phyloP scores from a whole-genome alignment of 331 rosid genomes.

The Quercus lobata region DNA sequence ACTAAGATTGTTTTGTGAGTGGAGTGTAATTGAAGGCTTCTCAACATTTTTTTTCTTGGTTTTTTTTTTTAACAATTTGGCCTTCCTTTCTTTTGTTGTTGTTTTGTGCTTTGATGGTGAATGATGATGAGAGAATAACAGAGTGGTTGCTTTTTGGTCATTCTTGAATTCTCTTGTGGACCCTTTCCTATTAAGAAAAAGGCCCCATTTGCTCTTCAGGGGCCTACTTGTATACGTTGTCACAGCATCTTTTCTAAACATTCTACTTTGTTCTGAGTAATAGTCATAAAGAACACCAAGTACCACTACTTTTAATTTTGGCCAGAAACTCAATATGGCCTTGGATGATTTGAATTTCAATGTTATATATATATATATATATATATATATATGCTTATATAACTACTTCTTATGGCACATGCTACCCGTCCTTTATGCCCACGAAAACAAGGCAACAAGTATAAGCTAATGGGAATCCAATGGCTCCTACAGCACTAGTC shows the following conservation, averaged over 20 bases:
- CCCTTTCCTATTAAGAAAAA: constrained; percentile 6
- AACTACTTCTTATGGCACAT: background rate
- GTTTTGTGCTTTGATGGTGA: constrained; percentile 26
- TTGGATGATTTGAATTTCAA: background rate
- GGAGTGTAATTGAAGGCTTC: constrained; percentile 45
- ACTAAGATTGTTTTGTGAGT: constrained; percentile 30
- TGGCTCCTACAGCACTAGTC: background rate
- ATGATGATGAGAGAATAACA: constrained; percentile 23
- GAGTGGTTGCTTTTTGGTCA: constrained; percentile 20
- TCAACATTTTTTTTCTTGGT: constrained; percentile 32
- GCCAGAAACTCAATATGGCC: background rate
- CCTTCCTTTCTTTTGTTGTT: constrained; percentile 18
- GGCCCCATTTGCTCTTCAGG: constrained; percentile 2
- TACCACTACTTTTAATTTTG: background rate
- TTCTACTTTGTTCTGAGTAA: constrained; percentile 6
- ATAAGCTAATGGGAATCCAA: background rate
- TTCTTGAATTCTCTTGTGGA: constrained; percentile 15
- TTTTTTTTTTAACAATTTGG: constrained; percentile 3
- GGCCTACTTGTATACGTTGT: constrained; percentile 19
- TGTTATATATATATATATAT: too few relatives aligned
- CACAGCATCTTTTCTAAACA: constrained; percentile 10
- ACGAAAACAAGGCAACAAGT: background rate
- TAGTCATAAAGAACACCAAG: constrained; percentile 15
- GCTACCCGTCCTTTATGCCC: background rate
- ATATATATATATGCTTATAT: too few relatives aligned